Evolutionary conservation across 116 monocot species (phyloP).

Genomic region (Zostera marina): DNA sequence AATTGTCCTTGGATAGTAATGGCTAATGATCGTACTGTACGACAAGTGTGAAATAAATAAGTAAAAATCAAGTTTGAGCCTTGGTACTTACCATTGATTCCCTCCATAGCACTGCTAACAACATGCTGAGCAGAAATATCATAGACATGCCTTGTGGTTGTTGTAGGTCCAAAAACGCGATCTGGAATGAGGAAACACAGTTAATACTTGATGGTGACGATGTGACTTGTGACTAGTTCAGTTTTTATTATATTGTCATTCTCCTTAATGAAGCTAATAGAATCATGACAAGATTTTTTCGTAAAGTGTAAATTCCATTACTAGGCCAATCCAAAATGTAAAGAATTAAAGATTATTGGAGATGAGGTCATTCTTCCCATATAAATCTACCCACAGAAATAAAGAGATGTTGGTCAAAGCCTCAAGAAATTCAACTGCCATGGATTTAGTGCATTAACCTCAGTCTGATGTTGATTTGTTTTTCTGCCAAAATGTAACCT

Average conservation of each 20-base stretch:
- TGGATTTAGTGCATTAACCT: too few species aligned
- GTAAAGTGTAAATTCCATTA: too few species aligned
- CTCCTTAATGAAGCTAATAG: too few species aligned
- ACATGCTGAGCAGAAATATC: constrained; percentile 93
- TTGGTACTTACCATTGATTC: constrained; percentile 68
- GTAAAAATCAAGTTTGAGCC: neutral
- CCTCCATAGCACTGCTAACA: constrained; percentile 87
- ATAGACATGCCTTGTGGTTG: constrained; percentile 95
- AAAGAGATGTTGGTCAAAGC: too few species aligned
- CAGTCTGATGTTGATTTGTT: too few species aligned
- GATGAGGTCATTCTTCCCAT: too few species aligned
- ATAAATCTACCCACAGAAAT: too few species aligned
- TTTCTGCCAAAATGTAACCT: too few species aligned
- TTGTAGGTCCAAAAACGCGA: constrained; percentile 96
- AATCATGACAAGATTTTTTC: too few species aligned
- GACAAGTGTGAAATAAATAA: neutral
- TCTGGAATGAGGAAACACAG: constrained; percentile 29
- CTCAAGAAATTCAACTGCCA: too few species aligned
- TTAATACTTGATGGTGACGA: neutral
- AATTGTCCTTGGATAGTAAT: neutral
- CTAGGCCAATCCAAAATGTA: too few species aligned
- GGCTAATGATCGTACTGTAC: neutral
- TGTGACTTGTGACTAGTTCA: neutral
- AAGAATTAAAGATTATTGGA: too few species aligned
- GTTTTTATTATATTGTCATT: neutral